A percentile compares a stretch with the other conserved stretches of the same genome.
Evolutionary conservation across 2,329 filamentous ascomycete genomes (phyloP).

Genomic region (Ramichloridium luteum): DNA sequence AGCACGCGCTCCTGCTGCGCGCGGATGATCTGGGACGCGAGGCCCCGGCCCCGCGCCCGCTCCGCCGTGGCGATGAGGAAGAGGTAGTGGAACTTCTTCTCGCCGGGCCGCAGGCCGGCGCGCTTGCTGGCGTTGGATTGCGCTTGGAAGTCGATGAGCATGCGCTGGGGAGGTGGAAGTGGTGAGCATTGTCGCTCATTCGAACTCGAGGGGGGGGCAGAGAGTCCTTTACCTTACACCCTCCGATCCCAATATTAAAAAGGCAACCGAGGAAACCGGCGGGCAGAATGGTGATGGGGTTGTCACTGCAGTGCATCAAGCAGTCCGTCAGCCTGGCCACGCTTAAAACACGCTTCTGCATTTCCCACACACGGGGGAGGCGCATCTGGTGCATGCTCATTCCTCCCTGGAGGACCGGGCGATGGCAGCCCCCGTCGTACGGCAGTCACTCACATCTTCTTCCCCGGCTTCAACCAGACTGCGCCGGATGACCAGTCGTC

Average conservation of each 20-base stretch:
- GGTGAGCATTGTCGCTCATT: background rate
- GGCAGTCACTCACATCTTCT: slow-evolving; percentile 7
- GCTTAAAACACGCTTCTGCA: no score
- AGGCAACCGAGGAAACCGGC: slow-evolving; percentile 12
- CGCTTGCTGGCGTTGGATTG: slow-evolving; percentile 10
- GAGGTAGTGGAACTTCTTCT: slow-evolving; percentile 15
- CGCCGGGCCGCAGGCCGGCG: slow-evolving; percentile 6
- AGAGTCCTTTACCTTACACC: slow-evolving; percentile 5
- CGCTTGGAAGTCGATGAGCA: slow-evolving; percentile 16
- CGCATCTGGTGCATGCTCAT: no score
- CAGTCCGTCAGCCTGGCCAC: no score
- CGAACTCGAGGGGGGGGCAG: no score
- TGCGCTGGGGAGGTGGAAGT: slow-evolving; percentile 8
- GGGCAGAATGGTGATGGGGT: slow-evolving; percentile 11
- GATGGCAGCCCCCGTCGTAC: no score
- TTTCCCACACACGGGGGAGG: no score
- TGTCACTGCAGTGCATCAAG: no score
- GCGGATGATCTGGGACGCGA: slow-evolving; percentile 12
- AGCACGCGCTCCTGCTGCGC: slow-evolving; percentile 6
- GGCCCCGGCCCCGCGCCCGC: slow-evolving; percentile 12
- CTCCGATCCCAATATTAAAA: slow-evolving; percentile 13
- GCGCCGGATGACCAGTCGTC: slow-evolving; percentile 13
- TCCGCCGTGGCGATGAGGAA: slow-evolving; percentile 17
- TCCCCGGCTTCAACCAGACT: slow-evolving; percentile 16
- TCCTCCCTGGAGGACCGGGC: no score